Conservation (phyloP, 1,284 basidiomycete genomes). For the Puccinia polysora region DNA sequence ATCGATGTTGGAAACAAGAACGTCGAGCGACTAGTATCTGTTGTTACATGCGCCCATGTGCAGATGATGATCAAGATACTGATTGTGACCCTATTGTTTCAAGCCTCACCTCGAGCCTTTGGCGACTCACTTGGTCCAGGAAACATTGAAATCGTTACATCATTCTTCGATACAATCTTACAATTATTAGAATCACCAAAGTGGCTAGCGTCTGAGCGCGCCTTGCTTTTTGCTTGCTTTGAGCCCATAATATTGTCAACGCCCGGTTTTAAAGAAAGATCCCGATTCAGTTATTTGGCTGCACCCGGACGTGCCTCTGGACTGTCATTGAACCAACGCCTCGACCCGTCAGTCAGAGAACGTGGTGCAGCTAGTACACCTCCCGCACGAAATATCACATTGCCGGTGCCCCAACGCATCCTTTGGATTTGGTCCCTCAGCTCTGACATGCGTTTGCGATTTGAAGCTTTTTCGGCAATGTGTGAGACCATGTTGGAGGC, state of each 20-base stretch:
- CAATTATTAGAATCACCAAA: slow-evolving; percentile 18
- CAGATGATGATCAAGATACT: slow-evolving; percentile 25
- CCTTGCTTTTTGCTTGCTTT: slow-evolving; percentile 30
- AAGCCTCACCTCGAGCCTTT: slow-evolving; percentile 22
- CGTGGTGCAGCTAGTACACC: not conserved
- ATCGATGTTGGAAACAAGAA: slow-evolving; percentile 14
- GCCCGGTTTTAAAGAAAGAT: not conserved
- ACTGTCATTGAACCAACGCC: slow-evolving; percentile 9
- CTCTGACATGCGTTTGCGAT: not conserved
- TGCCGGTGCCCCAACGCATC: too few species aligned
- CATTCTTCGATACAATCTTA: slow-evolving; percentile 10
- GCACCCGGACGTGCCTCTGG: slow-evolving; percentile 32
- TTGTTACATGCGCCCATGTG: slow-evolving; percentile 14
- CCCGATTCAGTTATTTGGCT: not conserved
- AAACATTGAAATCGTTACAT: not conserved
- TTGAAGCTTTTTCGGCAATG: slow-evolving; percentile 28
- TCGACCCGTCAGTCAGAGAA: not conserved
- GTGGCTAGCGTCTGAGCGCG: slow-evolving; percentile 30
- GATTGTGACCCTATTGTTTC: slow-evolving; percentile 20
- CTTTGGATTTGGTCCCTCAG: slow-evolving; percentile 17
- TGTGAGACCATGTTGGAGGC: slow-evolving; percentile 26
- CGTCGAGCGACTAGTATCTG: slow-evolving; percentile 1
- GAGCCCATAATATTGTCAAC: slow-evolving; percentile 25
- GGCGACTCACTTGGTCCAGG: slow-evolving; percentile 8
- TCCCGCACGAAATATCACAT: not conserved